Evolutionary conservation across 176 grass and related monocot species (phyloP).

Genomic region (Miscanthus lutarioriparius): DNA sequence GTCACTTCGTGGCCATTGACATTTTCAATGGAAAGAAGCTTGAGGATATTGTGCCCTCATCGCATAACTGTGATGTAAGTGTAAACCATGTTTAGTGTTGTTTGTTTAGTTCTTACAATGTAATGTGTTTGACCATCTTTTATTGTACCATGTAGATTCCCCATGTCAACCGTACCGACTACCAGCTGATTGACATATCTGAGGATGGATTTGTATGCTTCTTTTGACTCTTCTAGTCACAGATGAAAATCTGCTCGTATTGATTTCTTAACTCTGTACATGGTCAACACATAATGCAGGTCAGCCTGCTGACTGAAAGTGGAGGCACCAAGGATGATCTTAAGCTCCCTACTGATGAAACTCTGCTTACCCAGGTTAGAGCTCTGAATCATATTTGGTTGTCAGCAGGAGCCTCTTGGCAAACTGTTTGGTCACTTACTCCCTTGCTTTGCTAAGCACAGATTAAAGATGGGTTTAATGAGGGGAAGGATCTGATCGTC

Average conservation of each 20-base stretch:
- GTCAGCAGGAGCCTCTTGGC: background rate
- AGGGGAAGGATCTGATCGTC: conserved; percentile 62
- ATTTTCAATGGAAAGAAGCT: conserved; percentile 76
- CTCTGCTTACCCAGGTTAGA: conserved; percentile 51
- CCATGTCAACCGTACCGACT: conserved; percentile 67
- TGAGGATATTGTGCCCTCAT: conserved; percentile 75
- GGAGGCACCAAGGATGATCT: conserved; percentile 70
- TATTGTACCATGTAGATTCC: conserved; percentile 46
- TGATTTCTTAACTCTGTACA: background rate
- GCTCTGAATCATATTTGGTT: background rate
- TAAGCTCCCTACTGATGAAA: conserved; percentile 58
- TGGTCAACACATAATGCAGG: conserved; percentile 31
- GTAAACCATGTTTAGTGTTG: background rate
- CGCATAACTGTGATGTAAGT: conserved; percentile 72
- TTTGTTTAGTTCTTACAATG: background rate
- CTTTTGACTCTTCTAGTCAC: background rate
- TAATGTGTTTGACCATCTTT: conserved; percentile 9
- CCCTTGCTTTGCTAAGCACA: conserved; percentile 15
- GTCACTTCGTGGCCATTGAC: conserved; percentile 74
- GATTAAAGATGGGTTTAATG: conserved; percentile 48
- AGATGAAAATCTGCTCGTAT: background rate
- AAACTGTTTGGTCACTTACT: background rate
- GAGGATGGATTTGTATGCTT: conserved; percentile 71
- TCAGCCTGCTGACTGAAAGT: conserved; percentile 69
- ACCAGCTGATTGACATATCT: conserved; percentile 78